phyloP scores from a whole-genome alignment of 2,329 filamentous ascomycete species.

The Botrytis elliptica region DNA sequence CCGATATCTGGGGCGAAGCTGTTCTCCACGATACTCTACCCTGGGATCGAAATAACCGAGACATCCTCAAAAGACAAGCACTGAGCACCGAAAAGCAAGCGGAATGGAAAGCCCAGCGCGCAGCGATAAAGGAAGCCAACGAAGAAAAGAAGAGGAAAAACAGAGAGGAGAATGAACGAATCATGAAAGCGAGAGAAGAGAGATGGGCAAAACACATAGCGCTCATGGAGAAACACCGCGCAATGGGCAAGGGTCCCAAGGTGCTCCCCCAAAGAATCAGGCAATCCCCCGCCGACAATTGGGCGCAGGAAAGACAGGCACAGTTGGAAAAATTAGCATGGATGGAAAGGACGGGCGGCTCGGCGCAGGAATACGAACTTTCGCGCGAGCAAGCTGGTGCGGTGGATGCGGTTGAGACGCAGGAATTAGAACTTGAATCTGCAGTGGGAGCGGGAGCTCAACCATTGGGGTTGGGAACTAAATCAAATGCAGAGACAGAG shows the following conservation, averaged over 20 bases:
- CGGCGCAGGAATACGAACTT: not conserved
- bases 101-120: slow-evolving; percentile 3
- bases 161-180: not conserved
- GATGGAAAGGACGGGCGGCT: slow-evolving; percentile 1
- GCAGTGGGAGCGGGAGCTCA: not conserved
- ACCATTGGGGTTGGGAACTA: not conserved
- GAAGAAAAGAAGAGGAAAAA: slow-evolving; percentile 13
- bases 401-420: not conserved
- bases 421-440: not conserved
- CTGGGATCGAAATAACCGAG: not conserved
- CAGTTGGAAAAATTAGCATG: slow-evolving; percentile 2
- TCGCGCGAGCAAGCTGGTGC: not conserved
- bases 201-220: slow-evolving; percentile 3
- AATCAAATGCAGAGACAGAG: not conserved
- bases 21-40: slow-evolving; percentile 33
- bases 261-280: not conserved
- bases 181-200: not conserved
- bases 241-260: not conserved
- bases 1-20: slow-evolving; percentile 36
- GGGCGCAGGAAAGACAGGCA: not conserved
- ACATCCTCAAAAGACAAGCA: not conserved
- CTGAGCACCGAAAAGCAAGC: not conserved
- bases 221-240: slow-evolving; percentile 12
- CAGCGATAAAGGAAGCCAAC: not conserved
- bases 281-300: not conserved